Evolutionary conservation across 2,329 filamentous ascomycete species (phyloP).

Genomic region (Coniella vitis): DNA sequence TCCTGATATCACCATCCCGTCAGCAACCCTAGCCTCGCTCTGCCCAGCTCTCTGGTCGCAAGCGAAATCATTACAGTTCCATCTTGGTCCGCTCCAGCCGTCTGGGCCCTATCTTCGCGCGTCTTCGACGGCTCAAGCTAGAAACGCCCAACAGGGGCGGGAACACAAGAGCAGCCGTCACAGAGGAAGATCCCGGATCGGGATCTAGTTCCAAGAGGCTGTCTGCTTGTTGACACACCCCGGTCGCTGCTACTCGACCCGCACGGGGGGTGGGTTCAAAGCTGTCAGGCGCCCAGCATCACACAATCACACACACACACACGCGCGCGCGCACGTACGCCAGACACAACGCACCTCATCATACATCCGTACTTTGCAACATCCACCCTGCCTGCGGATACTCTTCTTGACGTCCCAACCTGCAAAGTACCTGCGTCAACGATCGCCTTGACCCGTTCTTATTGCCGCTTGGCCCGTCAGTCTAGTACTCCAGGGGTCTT

Average conservation of each 20-base stretch:
- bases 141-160: too few species aligned
- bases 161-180: not conserved
- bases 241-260: conserved; percentile 1
- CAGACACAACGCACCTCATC: not conserved
- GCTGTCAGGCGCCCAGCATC: conserved; percentile 2
- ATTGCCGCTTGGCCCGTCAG: not conserved
- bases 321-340: not conserved
- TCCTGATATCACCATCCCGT: too few species aligned
- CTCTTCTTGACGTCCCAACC: not conserved
- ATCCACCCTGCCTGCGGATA: not conserved
- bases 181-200: conserved; percentile 9
- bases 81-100: too few species aligned
- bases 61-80: too few species aligned
- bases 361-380: not conserved
- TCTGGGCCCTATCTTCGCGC: too few species aligned
- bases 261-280: not conserved
- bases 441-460: not conserved
- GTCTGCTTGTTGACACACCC: conserved; percentile 14
- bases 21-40: too few species aligned
- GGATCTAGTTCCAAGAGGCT: conserved; percentile 12
- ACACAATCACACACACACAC: conserved; percentile 1
- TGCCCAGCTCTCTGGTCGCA: too few species aligned
- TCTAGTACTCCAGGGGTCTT: not conserved
- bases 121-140: too few species aligned
- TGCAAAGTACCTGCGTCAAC: conserved; percentile 6